These are phyloP conservation scores for Penicillium argentinense DNA, from an alignment of 495 filamentous ascomycete genomes.

Conservation along the genomic window DNA sequence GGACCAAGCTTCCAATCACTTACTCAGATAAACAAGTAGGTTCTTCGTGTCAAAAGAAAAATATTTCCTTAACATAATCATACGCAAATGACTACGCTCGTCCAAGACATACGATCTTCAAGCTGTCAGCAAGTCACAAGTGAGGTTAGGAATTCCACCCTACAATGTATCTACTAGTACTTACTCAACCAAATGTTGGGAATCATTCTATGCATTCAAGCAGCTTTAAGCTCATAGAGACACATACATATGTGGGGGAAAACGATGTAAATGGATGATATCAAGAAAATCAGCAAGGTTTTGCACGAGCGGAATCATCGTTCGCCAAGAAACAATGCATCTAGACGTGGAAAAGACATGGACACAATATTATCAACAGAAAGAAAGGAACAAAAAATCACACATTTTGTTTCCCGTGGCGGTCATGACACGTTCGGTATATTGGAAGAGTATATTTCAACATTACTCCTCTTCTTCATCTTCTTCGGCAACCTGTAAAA, in stretches of 20 bases:
- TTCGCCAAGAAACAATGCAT: constrained; percentile 24
- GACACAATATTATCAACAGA: constrained; percentile 14
- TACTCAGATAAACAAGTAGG: too few relatives aligned
- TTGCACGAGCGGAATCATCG: constrained; percentile 18
- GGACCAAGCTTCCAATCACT: too few relatives aligned
- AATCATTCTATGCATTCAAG: constrained; percentile 6
- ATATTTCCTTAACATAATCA: too few relatives aligned
- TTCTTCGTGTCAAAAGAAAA: too few relatives aligned
- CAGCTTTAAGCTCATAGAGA: not conserved
- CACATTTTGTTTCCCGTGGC: constrained; percentile 20
- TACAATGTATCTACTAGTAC: not conserved
- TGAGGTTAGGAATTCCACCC: too few relatives aligned
- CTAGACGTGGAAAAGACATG: constrained; percentile 13
- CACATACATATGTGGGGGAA: constrained; percentile 1
- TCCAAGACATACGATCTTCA: too few relatives aligned
- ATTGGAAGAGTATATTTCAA: constrained; percentile 3
- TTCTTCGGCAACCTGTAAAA: constrained; percentile 44
- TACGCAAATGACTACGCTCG: too few relatives aligned
- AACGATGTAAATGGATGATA: constrained; percentile 1
- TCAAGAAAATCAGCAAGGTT: constrained; percentile 12
- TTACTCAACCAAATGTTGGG: not conserved
- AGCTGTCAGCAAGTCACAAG: too few relatives aligned
- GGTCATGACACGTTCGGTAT: constrained; percentile 26
- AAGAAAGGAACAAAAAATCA: constrained; percentile 8
- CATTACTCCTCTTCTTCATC: constrained; percentile 42